phyloP scores from a whole-genome alignment of 495 filamentous ascomycete genomes.

The Penicillium coffeae region DNA sequence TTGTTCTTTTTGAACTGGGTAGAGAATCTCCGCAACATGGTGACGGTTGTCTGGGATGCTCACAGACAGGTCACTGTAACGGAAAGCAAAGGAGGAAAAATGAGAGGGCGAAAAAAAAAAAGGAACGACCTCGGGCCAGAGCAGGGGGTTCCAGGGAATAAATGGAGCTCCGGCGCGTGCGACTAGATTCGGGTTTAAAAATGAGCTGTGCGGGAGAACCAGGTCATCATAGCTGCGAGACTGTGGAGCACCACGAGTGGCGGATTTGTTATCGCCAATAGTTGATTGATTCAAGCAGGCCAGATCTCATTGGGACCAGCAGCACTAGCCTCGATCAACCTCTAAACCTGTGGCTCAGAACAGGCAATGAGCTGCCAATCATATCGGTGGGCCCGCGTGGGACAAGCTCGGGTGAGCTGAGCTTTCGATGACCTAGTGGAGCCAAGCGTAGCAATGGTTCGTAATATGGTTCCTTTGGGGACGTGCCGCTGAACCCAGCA shows the following conservation, averaged over 20 bases:
- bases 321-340: constrained; percentile 20
- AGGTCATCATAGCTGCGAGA: constrained; percentile 24
- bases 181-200: constrained; percentile 20
- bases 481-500: constrained; percentile 16
- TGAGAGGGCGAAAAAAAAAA: constrained; percentile 6
- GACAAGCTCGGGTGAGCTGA: constrained; percentile 16
- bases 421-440: constrained; percentile 6
- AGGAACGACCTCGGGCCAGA: constrained; percentile 12
- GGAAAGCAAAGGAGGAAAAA: constrained; percentile 10
- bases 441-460: constrained; percentile 3
- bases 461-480: constrained; percentile 4
- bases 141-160: constrained; percentile 10
- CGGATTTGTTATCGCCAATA: constrained; percentile 34
- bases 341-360: constrained; percentile 7
- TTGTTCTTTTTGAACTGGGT: constrained; percentile 50
- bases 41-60: constrained; percentile 18
- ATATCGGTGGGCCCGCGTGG: constrained; percentile 17
- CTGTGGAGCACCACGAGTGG: constrained; percentile 25
- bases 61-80: constrained; percentile 12
- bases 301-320: constrained; percentile 14
- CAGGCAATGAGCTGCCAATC: constrained; percentile 9
- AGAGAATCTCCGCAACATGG: constrained; percentile 50
- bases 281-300: constrained; percentile 22
- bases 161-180: constrained; percentile 3
- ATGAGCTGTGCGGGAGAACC: constrained; percentile 21